Evolutionary conservation across 2,329 filamentous ascomycete genomes (phyloP).

Genomic region (Botrytis byssoidea): DNA sequence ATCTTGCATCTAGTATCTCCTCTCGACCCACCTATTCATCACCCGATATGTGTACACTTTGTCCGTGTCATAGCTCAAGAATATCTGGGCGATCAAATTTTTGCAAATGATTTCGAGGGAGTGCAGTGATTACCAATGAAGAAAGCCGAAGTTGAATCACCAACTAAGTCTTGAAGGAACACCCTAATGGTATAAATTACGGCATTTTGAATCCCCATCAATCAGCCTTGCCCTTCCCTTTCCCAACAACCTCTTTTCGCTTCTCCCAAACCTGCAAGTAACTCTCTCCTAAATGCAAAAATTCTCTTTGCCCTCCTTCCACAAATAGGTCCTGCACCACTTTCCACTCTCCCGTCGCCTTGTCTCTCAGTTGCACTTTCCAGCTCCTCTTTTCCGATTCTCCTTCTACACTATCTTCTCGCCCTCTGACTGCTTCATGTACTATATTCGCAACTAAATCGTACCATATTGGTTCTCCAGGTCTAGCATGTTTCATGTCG

Average conservation of each 20-base stretch:
- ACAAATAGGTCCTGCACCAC: constrained; percentile 93
- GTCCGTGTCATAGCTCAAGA: not conserved
- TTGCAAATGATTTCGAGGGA: not conserved
- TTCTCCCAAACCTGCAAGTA: constrained; percentile 97
- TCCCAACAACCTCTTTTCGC: constrained; percentile 52
- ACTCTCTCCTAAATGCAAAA: constrained; percentile 88
- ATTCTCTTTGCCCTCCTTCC: constrained; percentile 81
- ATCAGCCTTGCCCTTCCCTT: constrained; percentile 22
- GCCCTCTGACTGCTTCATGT: constrained; percentile 74
- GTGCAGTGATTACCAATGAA: not conserved
- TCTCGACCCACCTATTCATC: not conserved
- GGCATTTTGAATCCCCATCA: not conserved
- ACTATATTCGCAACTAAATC: constrained; percentile 95
- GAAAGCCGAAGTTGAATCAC: not conserved
- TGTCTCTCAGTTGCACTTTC: constrained; percentile 86
- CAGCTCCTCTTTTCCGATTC: constrained; percentile 88
- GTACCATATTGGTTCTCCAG: constrained; percentile 85
- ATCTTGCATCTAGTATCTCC: not conserved
- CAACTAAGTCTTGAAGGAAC: not conserved
- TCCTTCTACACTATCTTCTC: constrained; percentile 81
- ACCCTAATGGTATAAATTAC: not conserved
- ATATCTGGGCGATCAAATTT: not conserved
- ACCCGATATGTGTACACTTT: not conserved
- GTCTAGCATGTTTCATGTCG: constrained; percentile 66
- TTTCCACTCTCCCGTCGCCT: constrained; percentile 80